Conservation (phyloP, 164 flowering plant species). For the Magnolia sinica region DNA sequence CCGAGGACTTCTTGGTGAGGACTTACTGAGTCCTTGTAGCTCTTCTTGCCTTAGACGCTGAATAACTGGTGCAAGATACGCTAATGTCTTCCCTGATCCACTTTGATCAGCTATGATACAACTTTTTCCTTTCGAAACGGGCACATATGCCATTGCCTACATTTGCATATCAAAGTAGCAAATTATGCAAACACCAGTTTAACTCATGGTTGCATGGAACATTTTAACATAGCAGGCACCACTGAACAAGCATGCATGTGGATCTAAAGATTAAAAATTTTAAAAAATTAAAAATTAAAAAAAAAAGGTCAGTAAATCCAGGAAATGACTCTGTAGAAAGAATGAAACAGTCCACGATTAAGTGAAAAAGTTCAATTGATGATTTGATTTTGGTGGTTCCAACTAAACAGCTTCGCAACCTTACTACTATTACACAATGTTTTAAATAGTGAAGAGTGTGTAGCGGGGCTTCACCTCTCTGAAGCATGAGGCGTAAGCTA, state of each 20-base stretch:
- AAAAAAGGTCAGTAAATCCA: background rate
- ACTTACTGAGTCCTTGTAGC: constrained; percentile 64
- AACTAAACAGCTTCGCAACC: background rate
- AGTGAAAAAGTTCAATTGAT: background rate
- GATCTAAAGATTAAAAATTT: background rate
- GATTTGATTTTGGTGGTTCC: background rate
- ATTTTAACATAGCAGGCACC: background rate
- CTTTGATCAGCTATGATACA: constrained; percentile 97
- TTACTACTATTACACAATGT: background rate
- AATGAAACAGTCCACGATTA: background rate
- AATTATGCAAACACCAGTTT: background rate
- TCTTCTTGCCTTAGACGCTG: constrained; percentile 89
- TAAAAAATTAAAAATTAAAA: too few relatives aligned
- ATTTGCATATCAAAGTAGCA: constrained; percentile 3
- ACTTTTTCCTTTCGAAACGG: constrained; percentile 64
- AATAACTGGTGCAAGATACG: constrained; percentile 80
- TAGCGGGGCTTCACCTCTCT: too few relatives aligned
- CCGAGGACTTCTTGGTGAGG: constrained; percentile 67
- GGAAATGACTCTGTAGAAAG: background rate
- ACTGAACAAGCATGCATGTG: background rate
- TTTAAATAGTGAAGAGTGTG: too few relatives aligned
- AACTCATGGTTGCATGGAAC: background rate
- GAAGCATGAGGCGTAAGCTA: too few relatives aligned
- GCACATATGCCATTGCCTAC: constrained; percentile 81
- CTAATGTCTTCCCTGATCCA: constrained; percentile 96